Evolutionary conservation across 2,329 filamentous ascomycete species (phyloP), one percentile per base, ranked within the genome.

Genomic region (Colletotrichum sp.): DNA sequence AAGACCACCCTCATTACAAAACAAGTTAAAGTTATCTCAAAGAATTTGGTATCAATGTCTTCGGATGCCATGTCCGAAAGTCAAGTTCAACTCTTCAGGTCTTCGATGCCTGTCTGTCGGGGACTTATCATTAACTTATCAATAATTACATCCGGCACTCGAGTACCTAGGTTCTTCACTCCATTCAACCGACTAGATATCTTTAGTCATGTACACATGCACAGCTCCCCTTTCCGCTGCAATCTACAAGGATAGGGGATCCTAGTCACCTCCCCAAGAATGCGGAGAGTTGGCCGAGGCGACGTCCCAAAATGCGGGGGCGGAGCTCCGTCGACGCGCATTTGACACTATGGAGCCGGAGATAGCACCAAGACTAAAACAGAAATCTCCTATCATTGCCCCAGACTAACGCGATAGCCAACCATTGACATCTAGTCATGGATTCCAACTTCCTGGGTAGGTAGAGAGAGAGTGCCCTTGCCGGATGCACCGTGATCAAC

Each of bases 311-410:
- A 72, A 72, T 72, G 70, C 70, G 70, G 70, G 70, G 70, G 64
- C 63, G 70, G 70, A 72, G 70, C 70, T 68, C 70, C 70, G 70
- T 72, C 55, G 36, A 59, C 28, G 10, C 30, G 70, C 70, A 72
- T 59, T 32, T 21, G 52, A 21, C 55, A 34, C 16, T 59, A 59
- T 59, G 55, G 55, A 28, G 13, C 57, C 57, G 44, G 49, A 59
- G 60, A 72, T 68, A 72, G 70, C 62, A 49, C 21, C 70, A n/a
- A 36, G 55, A 10, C 57, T 55, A 52, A 44, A 65, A 52, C 30
- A 32, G 70, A 52, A 62, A 62, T 68, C 36, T 55, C 64, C 70
- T 60, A 68, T 72, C 70, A 60, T 21, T 57, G 34, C 70, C 44
- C 52, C 24, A 49, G 49, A 28, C 49, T n/a, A 16, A 36, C 52